Conservation (phyloP, 345 rosid species). For the Draba incana region DNA sequence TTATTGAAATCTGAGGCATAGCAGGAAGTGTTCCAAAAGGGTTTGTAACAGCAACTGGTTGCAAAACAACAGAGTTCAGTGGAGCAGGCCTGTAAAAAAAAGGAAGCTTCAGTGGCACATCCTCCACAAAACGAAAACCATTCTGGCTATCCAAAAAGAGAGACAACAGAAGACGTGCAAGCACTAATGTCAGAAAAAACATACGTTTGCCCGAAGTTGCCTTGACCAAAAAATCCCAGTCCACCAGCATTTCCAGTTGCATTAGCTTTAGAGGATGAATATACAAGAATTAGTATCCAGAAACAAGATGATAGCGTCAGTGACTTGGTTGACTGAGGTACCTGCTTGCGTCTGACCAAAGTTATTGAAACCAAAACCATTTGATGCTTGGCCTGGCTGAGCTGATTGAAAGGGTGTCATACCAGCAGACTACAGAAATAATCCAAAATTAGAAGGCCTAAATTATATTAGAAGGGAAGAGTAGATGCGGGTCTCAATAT, state of each 20-base stretch:
- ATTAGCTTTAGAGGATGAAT: conserved; percentile 46
- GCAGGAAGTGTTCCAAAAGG: conserved; percentile 97
- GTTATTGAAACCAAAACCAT: conserved; percentile 40
- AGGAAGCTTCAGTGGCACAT: conserved; percentile 1
- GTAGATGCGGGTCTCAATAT: conserved; percentile 1
- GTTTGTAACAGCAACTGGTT: conserved; percentile 66
- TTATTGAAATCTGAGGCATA: conserved; percentile 92
- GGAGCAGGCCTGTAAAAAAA: conserved; percentile 58
- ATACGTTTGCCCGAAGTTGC: conserved; percentile 66
- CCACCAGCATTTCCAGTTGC: conserved; percentile 54
- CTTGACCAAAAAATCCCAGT: conserved; percentile 61
- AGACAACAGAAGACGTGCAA: conserved; percentile 12
- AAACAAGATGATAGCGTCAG: conserved; percentile 24
- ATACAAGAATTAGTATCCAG: conserved; percentile 23
- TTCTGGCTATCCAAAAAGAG: conserved; percentile 12
- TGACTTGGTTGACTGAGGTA: conserved; percentile 30
- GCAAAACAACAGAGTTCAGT: conserved; percentile 57
- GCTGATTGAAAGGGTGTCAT: conserved; percentile 62
- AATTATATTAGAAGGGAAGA: conserved; percentile 12
- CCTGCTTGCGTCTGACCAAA: conserved; percentile 50
- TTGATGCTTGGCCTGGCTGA: conserved; percentile 42
- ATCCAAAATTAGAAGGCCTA: conserved; percentile 1
- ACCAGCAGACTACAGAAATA: conserved; percentile 55
- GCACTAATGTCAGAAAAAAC: conserved; percentile 38
- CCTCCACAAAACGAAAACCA: conserved; percentile 15